A percentile compares a stretch with the other conserved stretches of the same genome.
These are phyloP conservation scores for Aechmea fasciata DNA, from an alignment of 176 grass and related monocot genomes.

Conservation along the genomic window DNA sequence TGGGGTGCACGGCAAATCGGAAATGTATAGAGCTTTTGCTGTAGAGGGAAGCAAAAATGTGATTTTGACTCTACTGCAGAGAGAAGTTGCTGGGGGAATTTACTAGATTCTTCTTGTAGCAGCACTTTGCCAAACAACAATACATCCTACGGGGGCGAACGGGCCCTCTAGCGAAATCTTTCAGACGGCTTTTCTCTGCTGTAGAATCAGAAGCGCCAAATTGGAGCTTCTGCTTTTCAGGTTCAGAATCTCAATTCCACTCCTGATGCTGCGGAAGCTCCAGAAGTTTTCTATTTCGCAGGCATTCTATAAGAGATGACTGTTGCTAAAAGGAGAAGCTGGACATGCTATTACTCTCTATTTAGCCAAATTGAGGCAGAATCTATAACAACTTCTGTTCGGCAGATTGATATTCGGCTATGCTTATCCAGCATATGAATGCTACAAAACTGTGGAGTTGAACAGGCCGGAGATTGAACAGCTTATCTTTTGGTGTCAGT, in stretches of 20 bases:
- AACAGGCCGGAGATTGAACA: slow-evolving; percentile 93
- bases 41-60: neutral
- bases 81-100: neutral
- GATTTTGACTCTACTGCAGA: neutral
- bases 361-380: slow-evolving; percentile 13
- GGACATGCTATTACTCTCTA: neutral
- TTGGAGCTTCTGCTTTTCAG: no score
- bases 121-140: no score
- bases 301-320: no score
- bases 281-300: neutral
- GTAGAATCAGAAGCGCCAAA: no score
- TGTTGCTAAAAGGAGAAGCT: no score
- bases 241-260: slow-evolving; percentile 5
- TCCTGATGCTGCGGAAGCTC: slow-evolving; percentile 24
- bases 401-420: slow-evolving; percentile 80
- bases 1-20: no score
- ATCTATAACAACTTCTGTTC: slow-evolving; percentile 16
- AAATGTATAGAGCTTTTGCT: no score
- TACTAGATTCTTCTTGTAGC: no score
- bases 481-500: slow-evolving; percentile 98
- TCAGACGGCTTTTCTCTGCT: no score
- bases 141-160: no score
- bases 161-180: no score
- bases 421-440: slow-evolving; percentile 97
- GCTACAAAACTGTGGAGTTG: slow-evolving; percentile 99